Evolutionary conservation across 257 asterid genomes (phyloP), one percentile per base, ranked within the genome.

Genomic region (Leonotis leonurus): DNA sequence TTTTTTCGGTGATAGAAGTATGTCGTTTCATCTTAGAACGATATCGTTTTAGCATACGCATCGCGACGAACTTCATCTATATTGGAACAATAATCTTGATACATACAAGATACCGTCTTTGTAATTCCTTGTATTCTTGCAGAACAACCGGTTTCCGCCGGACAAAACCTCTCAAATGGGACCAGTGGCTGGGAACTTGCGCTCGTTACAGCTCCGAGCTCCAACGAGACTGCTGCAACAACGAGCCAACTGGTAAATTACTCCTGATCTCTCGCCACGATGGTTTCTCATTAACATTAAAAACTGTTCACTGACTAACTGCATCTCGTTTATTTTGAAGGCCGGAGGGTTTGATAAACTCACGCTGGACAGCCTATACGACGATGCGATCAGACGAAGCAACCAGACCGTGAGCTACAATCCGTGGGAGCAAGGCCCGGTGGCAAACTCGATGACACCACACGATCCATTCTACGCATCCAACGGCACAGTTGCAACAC

Each of bases 181-280:
- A 44, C 81, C 11, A 57, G 86, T 1, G 95, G 99, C 76, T 93
- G 99, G 99, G 99, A 93, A 69, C 70, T 93, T 55, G 96, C 99
- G 6, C 94, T 89, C 20, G 96, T 89, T 21, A 77, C 89, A 3
- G 87, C 94, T 64, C 96, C 99, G 39, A 93, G 96, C 84, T 83
- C 94, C 68, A 89, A 78, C 13, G 95, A 80, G 70, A 75, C 69
- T 11, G 80, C 86, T 16, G 48, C 87, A 5, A 45, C 92, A 43
- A 65, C 89, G 30, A 81, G 85, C 81, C 87, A 85, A 83, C 68
- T 93, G 97, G 99, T 93, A 57, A 33, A 2, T 24, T 57, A 1
- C 18, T 29, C 59, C 13, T 46, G 39, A 43, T 56, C 73, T 63
- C 14, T 6, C 35, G 22, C 21, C 35, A 21, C 17, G 21, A 17